Evolutionary conservation across 306 rosid genomes (phyloP).

Genomic region (Quercus agrifolia): DNA sequence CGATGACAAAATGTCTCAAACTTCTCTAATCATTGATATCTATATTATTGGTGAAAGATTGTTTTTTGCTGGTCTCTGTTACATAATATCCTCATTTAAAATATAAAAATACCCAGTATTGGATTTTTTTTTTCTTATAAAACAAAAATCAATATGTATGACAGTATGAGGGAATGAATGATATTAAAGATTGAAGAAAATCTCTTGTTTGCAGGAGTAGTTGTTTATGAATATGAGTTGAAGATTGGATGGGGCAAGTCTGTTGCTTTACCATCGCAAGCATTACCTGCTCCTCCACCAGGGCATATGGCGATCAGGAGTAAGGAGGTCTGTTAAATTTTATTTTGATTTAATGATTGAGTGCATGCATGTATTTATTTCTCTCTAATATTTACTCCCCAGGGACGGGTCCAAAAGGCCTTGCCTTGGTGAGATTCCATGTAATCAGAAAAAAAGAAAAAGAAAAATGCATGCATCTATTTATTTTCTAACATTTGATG

Average conservation of each 20-base stretch:
- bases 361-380: not conserved
- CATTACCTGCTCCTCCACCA: conserved; percentile 97
- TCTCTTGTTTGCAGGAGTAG: conserved; percentile 69
- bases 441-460: no score
- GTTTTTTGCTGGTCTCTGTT: not conserved
- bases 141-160: no score
- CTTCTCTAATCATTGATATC: not conserved
- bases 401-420: no score
- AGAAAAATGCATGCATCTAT: not conserved
- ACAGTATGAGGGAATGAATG: conserved; percentile 1
- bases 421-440: no score
- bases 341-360: not conserved
- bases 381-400: not conserved
- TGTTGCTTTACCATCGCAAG: conserved; percentile 97
- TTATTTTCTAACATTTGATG: not conserved
- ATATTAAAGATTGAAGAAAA: conserved; percentile 17
- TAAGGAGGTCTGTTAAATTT: conserved; percentile 71
- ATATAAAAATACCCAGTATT: not conserved
- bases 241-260: conserved; percentile 99
- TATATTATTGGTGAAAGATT: not conserved
- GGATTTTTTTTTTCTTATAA: no score
- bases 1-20: not conserved
- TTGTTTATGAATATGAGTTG: conserved; percentile 96
- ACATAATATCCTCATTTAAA: not conserved
- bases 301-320: conserved; percentile 99